Evolutionary conservation across 1,139 yeast genomes (phyloP), one percentile per base, ranked within the genome.

Genomic region (Geotrichum macrosporum): DNA sequence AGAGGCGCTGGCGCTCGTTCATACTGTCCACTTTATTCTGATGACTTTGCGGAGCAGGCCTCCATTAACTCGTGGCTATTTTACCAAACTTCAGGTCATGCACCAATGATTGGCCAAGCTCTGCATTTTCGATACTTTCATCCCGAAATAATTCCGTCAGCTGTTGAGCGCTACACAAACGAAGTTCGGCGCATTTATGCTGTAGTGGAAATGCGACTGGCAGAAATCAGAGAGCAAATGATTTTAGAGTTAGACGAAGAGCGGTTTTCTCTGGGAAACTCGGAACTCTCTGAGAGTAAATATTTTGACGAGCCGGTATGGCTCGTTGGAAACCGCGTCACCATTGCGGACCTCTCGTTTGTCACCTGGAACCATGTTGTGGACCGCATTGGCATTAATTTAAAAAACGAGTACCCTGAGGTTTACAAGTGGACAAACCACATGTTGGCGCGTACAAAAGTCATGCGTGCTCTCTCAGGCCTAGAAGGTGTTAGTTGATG

Each of bases 321-420:
- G 97, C 73, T 89, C 27, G 96, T 88, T 5, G 95, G 96, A 29
- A 95, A 87, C 61, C 72, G 85, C 49, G 83, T 92, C 47, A 85
- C 96, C 2, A 46, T 88, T 44, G 96, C 96, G 3, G 97, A 89
- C 65, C 73, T 89, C 60, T 79, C 92, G 21, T 89, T 88, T 69
- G 95, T 88, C 27, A 95, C 97, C 10, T 89, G 97, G 97, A 89
- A 89, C 66, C 89, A 88, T 61, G 96, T 89, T 19, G 95, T 88
- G 42, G 95, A 86, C 65, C 73, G 95, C 58, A 84, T 89, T 50
- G 96, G 96, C 12, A 86, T 89, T 55, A 86, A 84, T 61, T 76
- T 89, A 59, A 82, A 84, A 64, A 77, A 78, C 21, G 96, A 89
- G 64, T 49, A 35, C 19, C 52, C 96, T 1, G 97, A 89, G 68